These are phyloP conservation scores for Lachnellula occidentalis DNA, from an alignment of 2,329 filamentous ascomycete genomes.

Conservation along the genomic window DNA sequence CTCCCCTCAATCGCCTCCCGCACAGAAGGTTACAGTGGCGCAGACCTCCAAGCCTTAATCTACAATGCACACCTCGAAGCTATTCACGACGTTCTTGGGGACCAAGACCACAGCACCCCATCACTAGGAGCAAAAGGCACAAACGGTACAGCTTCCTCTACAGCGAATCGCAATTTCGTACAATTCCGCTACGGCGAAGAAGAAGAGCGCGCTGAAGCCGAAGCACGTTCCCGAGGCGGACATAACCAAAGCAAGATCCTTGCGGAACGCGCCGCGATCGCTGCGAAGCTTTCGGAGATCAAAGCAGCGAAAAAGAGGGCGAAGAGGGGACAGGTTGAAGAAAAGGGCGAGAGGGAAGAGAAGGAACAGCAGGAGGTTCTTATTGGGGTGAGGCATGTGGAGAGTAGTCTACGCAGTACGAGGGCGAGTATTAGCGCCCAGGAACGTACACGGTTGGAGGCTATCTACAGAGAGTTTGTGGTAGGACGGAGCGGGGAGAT, in stretches of 20 bases:
- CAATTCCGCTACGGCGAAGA: constrained; percentile 77
- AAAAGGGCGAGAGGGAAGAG: constrained; percentile 35
- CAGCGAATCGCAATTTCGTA: constrained; percentile 53
- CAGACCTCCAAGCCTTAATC: constrained; percentile 88
- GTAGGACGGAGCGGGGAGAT: constrained; percentile 91
- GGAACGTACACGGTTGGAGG: constrained; percentile 67
- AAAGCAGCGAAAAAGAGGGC: constrained; percentile 56
- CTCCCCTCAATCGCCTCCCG: constrained; percentile 68
- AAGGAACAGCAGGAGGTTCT: constrained; percentile 61
- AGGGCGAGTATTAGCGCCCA: constrained; percentile 75
- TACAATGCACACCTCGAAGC: constrained; percentile 97
- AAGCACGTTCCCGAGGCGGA: constrained; percentile 36
- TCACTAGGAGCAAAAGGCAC: constrained; percentile 24
- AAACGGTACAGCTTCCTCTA: constrained; percentile 15
- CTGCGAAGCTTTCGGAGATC: constrained; percentile 75
- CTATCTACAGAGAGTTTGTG: constrained; percentile 90
- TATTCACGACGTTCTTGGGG: constrained; percentile 84
- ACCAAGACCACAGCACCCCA: constrained; percentile 40
- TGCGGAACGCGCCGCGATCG: constrained; percentile 73
- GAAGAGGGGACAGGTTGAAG: constrained; percentile 20
- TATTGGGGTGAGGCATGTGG: constrained; percentile 78
- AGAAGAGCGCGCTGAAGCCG: constrained; percentile 40
- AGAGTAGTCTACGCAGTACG: constrained; percentile 70
- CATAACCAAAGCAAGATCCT: constrained; percentile 50
- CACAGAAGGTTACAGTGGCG: constrained; percentile 89